phyloP scores from a whole-genome alignment of 352 stramenopile species.

The Phytophthora macrochlamydospora region DNA sequence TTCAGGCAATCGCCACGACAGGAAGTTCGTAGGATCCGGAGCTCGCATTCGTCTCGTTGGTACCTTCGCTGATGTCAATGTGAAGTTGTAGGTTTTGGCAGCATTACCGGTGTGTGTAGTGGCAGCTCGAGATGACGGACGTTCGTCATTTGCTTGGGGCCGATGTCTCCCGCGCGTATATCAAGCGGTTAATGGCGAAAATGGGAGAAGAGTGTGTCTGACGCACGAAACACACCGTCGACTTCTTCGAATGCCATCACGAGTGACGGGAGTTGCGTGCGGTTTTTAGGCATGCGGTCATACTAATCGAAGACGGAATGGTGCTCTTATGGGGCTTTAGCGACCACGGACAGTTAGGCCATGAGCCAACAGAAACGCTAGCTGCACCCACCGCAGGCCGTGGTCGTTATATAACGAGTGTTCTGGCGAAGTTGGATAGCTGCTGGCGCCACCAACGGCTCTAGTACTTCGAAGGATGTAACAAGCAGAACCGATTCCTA shows the following conservation, averaged over 20 bases:
- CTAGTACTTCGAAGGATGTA: slow-evolving; percentile 72
- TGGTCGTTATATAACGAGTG: slow-evolving; percentile 55
- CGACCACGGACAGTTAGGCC: slow-evolving; percentile 76
- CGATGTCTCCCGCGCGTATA: slow-evolving; percentile 55
- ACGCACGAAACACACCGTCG: slow-evolving; percentile 25
- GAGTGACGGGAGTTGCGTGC: slow-evolving; percentile 37
- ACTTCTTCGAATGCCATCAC: slow-evolving; percentile 36
- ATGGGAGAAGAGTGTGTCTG: slow-evolving; percentile 14
- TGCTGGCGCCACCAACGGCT: slow-evolving; percentile 51
- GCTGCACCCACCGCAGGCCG: slow-evolving; percentile 44
- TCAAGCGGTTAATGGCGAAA: neutral
- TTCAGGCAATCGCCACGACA: slow-evolving; percentile 13
- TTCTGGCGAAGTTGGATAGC: slow-evolving; percentile 47
- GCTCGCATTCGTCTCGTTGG: slow-evolving; percentile 49
- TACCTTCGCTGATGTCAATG: slow-evolving; percentile 48
- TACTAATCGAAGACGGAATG: slow-evolving; percentile 56
- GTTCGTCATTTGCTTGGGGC: slow-evolving; percentile 59
- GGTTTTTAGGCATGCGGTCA: slow-evolving; percentile 60
- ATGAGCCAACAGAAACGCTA: slow-evolving; percentile 55
- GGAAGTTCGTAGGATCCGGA: neutral
- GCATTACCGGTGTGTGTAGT: slow-evolving; percentile 54
- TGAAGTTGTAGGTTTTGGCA: slow-evolving; percentile 35
- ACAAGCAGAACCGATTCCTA: slow-evolving; percentile 66
- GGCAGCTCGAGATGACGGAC: slow-evolving; percentile 42
- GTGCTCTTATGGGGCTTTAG: slow-evolving; percentile 82